Conservation (phyloP, 169 alveolate genomes). For the Plasmodium adleri region DNA sequence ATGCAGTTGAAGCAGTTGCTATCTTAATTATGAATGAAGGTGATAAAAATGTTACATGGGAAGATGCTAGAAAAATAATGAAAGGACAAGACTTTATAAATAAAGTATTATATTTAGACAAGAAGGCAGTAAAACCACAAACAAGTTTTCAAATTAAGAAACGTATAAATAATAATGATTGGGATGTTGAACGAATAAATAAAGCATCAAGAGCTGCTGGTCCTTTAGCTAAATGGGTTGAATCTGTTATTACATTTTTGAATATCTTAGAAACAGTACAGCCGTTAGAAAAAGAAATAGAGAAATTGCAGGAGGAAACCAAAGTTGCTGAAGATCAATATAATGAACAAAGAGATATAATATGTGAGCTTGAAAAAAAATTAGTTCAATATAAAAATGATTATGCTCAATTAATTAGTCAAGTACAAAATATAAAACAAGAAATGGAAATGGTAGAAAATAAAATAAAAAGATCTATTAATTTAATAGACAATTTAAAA, state of each 20-base stretch:
- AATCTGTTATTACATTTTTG: constrained; percentile 90
- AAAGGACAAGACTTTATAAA: constrained; percentile 93
- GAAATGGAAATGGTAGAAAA: constrained; percentile 95
- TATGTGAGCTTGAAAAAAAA: constrained; percentile 89
- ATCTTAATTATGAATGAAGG: constrained; percentile 89
- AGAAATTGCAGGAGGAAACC: constrained; percentile 90
- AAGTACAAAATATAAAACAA: constrained; percentile 92
- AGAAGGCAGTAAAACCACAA: constrained; percentile 87
- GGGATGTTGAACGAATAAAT: constrained; percentile 95
- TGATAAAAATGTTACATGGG: constrained; percentile 94
- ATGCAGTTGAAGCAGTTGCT: constrained; percentile 96
- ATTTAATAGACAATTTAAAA: constrained; percentile 88
- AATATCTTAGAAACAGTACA: constrained; percentile 93
- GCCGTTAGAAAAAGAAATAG: constrained; percentile 96
- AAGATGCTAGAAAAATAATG: constrained; percentile 91
- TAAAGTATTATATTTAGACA: constrained; percentile 90
- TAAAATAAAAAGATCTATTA: constrained; percentile 93
- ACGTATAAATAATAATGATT: constrained; percentile 89
- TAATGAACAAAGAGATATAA: constrained; percentile 86
- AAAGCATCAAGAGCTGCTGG: constrained; percentile 98
- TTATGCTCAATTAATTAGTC: constrained; percentile 95
- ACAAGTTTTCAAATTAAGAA: constrained; percentile 84
- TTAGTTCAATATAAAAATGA: constrained; percentile 93
- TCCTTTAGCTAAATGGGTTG: constrained; percentile 97
- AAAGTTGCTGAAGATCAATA: constrained; percentile 89